phyloP scores from a whole-genome alignment of 345 rosid species.

The Microcos paniculata region DNA sequence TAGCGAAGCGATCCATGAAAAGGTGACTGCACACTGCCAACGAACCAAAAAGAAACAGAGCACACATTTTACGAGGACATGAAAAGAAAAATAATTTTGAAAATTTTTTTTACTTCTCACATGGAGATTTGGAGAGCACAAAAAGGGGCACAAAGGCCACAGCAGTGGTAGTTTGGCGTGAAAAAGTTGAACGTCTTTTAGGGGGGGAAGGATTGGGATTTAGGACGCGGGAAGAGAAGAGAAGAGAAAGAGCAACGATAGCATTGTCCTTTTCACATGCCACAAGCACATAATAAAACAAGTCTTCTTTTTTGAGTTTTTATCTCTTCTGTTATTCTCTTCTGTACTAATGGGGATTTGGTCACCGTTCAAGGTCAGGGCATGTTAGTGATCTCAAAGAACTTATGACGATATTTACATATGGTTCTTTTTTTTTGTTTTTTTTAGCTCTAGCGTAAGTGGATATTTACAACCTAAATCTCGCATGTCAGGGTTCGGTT shows the following conservation, averaged over 20 bases:
- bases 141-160: background rate
- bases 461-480: too few species aligned
- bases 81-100: background rate
- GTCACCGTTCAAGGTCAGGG: too few species aligned
- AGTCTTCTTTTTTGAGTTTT: background rate
- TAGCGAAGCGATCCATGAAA: background rate
- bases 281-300: background rate
- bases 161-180: slow-evolving; percentile 7
- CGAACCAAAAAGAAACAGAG: slow-evolving; percentile 11
- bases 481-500: too few species aligned
- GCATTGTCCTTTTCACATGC: slow-evolving; percentile 1
- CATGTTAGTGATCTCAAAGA: too few species aligned
- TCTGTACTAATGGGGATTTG: too few species aligned
- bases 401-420: too few species aligned
- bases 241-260: background rate
- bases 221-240: too few species aligned
- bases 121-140: slow-evolving; percentile 3
- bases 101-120: background rate
- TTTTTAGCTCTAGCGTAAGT: too few species aligned
- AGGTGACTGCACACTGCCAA: slow-evolving; percentile 19
- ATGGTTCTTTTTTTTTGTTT: too few species aligned
- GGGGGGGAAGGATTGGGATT: background rate
- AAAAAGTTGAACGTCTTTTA: slow-evolving; percentile 37
- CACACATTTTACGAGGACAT: slow-evolving; percentile 30
- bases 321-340: too few species aligned